Evolutionary conservation across 2,329 filamentous ascomycete genomes (phyloP).

Genomic region (Diplodia scrobiculata): DNA sequence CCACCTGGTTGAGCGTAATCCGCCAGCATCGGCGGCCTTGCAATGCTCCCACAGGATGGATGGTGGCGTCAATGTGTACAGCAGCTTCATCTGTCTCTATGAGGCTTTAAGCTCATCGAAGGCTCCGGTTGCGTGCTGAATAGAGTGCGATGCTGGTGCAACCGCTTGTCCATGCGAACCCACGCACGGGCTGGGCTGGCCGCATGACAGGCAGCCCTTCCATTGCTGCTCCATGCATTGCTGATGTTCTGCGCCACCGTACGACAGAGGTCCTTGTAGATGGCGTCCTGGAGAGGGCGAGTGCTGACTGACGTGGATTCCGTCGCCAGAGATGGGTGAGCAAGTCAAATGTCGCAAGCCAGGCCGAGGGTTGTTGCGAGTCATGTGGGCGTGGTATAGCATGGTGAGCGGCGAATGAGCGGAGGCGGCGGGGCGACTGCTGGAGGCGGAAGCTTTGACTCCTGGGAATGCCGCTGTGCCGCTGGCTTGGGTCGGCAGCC

Average conservation of each 20-base stretch:
- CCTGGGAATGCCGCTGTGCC: not conserved
- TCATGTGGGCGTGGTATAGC: slow-evolving; percentile 5
- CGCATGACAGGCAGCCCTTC: not conserved
- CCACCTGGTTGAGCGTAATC: too few relatives aligned
- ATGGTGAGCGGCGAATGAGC: slow-evolving; percentile 4
- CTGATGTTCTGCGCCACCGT: not conserved
- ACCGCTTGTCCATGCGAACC: not conserved
- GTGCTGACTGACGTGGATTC: not conserved
- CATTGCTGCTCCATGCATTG: not conserved
- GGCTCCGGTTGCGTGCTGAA: too few relatives aligned
- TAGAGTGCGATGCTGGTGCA: not conserved
- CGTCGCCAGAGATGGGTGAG: not conserved
- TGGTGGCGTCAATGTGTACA: too few relatives aligned
- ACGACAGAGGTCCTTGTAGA: not conserved
- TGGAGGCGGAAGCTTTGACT: slow-evolving; percentile 4
- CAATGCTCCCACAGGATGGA: too few relatives aligned
- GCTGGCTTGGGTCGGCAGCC: slow-evolving; percentile 3
- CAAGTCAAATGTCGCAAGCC: not conserved
- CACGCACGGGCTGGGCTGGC: slow-evolving; percentile 3
- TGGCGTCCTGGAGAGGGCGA: not conserved
- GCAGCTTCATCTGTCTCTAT: too few relatives aligned
- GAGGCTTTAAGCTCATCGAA: too few relatives aligned
- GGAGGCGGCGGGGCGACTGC: not conserved
- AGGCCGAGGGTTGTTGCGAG: not conserved
- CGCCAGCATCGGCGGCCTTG: too few relatives aligned